Conservation (phyloP, 106 monocot species). For the Allium fistulosum region DNA sequence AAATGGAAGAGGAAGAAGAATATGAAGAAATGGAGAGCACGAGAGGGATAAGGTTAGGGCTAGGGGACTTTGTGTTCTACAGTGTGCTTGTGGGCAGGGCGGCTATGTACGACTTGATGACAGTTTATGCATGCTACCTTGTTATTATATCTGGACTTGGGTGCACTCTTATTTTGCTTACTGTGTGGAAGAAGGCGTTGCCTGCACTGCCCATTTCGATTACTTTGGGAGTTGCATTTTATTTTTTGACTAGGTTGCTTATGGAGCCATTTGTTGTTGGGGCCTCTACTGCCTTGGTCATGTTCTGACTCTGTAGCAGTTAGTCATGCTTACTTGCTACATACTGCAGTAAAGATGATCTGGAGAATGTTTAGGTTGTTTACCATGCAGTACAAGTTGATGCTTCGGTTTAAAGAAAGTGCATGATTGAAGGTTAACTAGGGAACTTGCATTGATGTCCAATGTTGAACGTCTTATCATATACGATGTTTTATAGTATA, state of each 20-base stretch:
- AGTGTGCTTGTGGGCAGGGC: conserved; percentile 94
- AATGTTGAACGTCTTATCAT: too few relatives aligned
- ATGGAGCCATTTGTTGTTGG: conserved; percentile 98
- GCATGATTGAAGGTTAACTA: too few relatives aligned
- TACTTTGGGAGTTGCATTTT: conserved; percentile 65
- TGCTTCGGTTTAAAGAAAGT: too few relatives aligned
- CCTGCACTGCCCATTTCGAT: conserved; percentile 95
- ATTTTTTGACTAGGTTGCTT: conserved; percentile 77
- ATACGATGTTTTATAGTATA: too few relatives aligned
- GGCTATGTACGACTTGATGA: conserved; percentile 95
- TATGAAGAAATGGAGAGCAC: conserved; percentile 16
- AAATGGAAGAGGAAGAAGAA: background rate
- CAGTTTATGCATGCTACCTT: conserved; percentile 91
- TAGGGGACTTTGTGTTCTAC: conserved; percentile 94
- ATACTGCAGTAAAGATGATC: too few relatives aligned
- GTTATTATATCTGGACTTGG: conserved; percentile 84
- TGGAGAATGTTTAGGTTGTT: too few relatives aligned
- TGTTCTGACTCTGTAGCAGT: conserved; percentile 54
- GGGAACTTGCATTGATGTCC: too few relatives aligned
- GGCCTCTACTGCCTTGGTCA: conserved; percentile 72
- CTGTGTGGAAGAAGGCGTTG: conserved; percentile 57
- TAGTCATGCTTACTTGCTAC: too few relatives aligned
- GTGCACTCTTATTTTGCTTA: conserved; percentile 78
- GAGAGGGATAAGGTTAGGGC: conserved; percentile 68
- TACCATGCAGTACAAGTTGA: too few relatives aligned